Evolutionary conservation across 345 rosid species (phyloP).

Genomic region (Melastoma malabathricum): DNA sequence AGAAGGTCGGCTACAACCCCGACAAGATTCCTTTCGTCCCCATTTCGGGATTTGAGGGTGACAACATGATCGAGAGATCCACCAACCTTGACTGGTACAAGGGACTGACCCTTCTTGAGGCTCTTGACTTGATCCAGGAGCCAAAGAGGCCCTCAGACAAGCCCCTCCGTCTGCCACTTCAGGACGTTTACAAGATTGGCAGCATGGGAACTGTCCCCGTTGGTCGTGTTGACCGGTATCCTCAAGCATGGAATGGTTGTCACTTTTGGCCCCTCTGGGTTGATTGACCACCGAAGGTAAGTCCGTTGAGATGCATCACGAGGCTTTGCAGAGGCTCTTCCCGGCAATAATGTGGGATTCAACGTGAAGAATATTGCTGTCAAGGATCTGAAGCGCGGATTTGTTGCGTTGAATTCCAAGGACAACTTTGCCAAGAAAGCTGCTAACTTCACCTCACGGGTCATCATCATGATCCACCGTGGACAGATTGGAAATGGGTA

Average conservation of each 20-base stretch:
- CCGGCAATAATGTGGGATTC: constrained; percentile 5
- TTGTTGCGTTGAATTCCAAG: constrained; percentile 8
- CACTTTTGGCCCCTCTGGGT: constrained; percentile 5
- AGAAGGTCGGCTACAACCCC: constrained; percentile 59
- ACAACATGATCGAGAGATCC: constrained; percentile 65
- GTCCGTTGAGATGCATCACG: constrained; percentile 7
- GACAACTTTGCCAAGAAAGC: constrained; percentile 5
- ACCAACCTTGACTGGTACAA: constrained; percentile 60
- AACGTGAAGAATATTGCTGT: constrained; percentile 7
- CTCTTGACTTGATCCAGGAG: constrained; percentile 44
- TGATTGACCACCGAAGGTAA: constrained; percentile 6
- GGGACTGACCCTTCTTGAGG: constrained; percentile 59
- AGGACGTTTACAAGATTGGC: constrained; percentile 73
- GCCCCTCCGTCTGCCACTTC: constrained; percentile 73
- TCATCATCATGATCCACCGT: constrained; percentile 9
- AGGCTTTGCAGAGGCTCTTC: constrained; percentile 4
- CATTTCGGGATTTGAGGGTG: constrained; percentile 64
- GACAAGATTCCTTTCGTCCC: constrained; percentile 67
- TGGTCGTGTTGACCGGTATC: constrained; percentile 38
- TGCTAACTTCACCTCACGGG: constrained; percentile 6
- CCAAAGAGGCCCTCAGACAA: constrained; percentile 78
- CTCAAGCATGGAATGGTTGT: constrained; percentile 6
- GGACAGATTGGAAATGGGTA: constrained; percentile 8
- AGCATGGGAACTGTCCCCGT: constrained; percentile 70
- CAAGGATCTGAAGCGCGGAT: constrained; percentile 10